Evolutionary conservation across 495 filamentous ascomycete genomes (phyloP), one percentile per base, ranked within the genome.

Genomic region (Penicillium tannophilum): DNA sequence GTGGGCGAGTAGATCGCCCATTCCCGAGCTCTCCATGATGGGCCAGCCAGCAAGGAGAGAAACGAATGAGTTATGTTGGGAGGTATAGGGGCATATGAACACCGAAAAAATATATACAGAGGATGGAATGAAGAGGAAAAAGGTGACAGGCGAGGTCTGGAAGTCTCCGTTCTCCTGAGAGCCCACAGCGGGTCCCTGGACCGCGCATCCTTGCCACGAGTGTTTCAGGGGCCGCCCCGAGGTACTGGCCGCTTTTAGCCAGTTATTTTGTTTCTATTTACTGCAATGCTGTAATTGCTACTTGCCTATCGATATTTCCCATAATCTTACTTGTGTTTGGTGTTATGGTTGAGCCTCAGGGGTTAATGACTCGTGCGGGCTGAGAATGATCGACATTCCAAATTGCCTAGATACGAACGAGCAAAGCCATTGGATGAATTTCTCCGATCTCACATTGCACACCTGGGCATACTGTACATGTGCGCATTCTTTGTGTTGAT

Each of bases 21-120:
- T 65, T 72, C 65, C 72, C 55, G 67, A 69, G 52, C 66, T 69
- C 71, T 70, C 74, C 74, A 76, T 76, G 58, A 63, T 68, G 70
- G 67, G 53, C 68, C 66, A 71, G 65, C 63, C 62, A 66, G 52
- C 62, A 58, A 36, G 42, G 57, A 53, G 58, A 64, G 58, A 47
- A 63, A 55, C 61, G 43, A 41, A 17, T 14, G 31, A 19, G 54
- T 53, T 56, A 65, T 64, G 56, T 55, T 41, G 58, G 64, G 51
- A 39, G 49, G 23, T 31, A 42, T 11, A 56, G 42, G 60, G 43
- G 55, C 62, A 64, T 63, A 55, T 48, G 48, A 26, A 36, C 54
- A 28, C 57, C 42, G 11, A 51, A 31, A 50, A 20, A 43, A 55
- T 23, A 43, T 50, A n/a, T 42, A 55, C 54, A 49, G 56, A 57